Conservation (phyloP, 139 green algal genomes). For the Cymbomonas tetramitiformis region DNA sequence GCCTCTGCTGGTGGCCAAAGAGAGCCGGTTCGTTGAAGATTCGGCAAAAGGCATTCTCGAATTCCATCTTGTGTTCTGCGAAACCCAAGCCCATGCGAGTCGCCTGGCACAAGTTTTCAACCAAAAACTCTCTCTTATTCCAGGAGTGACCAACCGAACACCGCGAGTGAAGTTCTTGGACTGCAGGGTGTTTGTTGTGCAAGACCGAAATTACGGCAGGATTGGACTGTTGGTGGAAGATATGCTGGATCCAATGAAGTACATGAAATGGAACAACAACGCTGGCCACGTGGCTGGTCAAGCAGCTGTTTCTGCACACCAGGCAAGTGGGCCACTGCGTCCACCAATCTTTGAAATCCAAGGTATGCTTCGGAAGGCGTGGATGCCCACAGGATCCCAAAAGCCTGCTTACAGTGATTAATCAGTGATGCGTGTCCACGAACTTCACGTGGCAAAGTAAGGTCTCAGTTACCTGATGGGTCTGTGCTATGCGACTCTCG, state of each 20-base stretch:
- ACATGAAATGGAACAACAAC: slow-evolving; percentile 28
- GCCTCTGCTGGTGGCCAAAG: slow-evolving; percentile 26
- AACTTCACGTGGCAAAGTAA: no score
- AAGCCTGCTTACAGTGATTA: no score
- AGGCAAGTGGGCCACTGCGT: no score
- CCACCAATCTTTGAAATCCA: no score
- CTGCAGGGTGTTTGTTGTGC: slow-evolving; percentile 18
- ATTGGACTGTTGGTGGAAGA: slow-evolving; percentile 21
- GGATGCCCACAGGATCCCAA: no score
- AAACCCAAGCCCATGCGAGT: slow-evolving; percentile 7
- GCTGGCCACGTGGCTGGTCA: neutral
- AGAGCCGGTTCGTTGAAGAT: slow-evolving; percentile 11
- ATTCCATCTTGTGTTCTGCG: slow-evolving; percentile 23
- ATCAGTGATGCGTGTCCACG: no score
- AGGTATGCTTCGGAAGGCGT: no score
- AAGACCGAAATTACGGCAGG: neutral
- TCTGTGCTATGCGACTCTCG: no score
- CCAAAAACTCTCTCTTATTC: slow-evolving; percentile 7
- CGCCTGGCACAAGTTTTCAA: neutral
- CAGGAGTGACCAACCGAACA: neutral
- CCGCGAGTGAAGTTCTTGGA: slow-evolving; percentile 22
- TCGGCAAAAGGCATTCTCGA: neutral
- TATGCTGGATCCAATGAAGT: slow-evolving; percentile 26
- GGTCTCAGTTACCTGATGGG: no score
- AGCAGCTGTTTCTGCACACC: no score